phyloP scores from a whole-genome alignment of 73 alveolate species.

The Stentor coeruleus region DNA sequence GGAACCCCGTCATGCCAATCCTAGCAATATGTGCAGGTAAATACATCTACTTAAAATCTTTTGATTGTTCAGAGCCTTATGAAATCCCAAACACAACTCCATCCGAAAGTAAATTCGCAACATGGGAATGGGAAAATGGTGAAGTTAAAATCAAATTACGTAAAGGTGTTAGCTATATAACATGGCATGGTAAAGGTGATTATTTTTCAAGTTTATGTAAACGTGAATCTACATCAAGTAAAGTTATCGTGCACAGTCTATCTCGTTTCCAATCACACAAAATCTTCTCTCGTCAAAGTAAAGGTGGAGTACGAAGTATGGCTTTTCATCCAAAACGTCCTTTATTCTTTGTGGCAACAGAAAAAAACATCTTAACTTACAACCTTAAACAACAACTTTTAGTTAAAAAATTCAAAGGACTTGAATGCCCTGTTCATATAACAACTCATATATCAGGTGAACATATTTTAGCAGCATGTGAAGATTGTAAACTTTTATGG shows the following conservation, averaged over 20 bases:
- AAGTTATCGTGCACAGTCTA: constrained; percentile 85
- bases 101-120: constrained; percentile 21
- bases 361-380: constrained; percentile 82
- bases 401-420: constrained; percentile 76
- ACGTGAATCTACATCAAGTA: constrained; percentile 66
- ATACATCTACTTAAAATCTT: constrained; percentile 28
- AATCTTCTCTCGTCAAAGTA: constrained; percentile 83
- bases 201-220: constrained; percentile 90
- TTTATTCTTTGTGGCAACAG: constrained; percentile 82
- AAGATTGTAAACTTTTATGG: constrained; percentile 94
- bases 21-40: constrained; percentile 8
- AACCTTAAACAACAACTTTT: constrained; percentile 84
- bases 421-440: constrained; percentile 75
- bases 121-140: constrained; percentile 31
- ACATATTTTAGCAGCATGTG: constrained; percentile 88
- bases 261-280: constrained; percentile 80
- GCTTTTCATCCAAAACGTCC: constrained; percentile 95
- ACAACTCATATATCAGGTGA: constrained; percentile 93
- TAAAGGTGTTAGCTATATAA: constrained; percentile 44
- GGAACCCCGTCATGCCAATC: constrained; percentile 2
- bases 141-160: constrained; percentile 30
- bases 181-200: constrained; percentile 90
- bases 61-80: constrained; percentile 31
- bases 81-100: not conserved
- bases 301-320: constrained; percentile 76